phyloP scores from a whole-genome alignment of 345 rosid species.

The Punica granatum region DNA sequence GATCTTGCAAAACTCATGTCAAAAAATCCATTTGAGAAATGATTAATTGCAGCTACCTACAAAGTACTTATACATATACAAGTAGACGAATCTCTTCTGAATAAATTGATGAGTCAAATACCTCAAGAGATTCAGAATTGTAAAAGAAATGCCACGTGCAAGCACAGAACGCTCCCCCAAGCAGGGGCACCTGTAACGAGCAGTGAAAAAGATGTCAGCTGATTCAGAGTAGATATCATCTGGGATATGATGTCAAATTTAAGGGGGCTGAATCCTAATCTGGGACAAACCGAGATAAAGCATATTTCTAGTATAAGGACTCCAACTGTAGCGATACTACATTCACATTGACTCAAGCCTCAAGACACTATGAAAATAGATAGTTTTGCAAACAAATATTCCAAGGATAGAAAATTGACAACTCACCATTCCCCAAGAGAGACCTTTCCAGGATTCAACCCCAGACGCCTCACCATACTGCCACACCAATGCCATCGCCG shows the following conservation, averaged over 20 bases:
- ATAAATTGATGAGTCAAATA: slow-evolving; percentile 14
- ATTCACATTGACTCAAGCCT: too few species aligned
- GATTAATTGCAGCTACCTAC: background rate
- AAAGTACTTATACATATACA: background rate
- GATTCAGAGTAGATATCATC: background rate
- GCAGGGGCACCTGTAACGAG: slow-evolving; percentile 61
- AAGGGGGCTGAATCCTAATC: too few species aligned
- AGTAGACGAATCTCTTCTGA: background rate
- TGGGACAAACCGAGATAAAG: too few species aligned
- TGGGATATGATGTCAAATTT: too few species aligned
- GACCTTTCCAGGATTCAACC: slow-evolving; percentile 90
- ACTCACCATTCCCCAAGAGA: slow-evolving; percentile 95
- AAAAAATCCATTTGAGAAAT: background rate
- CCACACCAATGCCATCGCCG: slow-evolving; percentile 96
- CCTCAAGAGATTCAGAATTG: slow-evolving; percentile 90
- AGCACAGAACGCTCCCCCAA: slow-evolving; percentile 97
- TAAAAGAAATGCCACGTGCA: slow-evolving; percentile 99
- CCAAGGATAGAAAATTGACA: background rate
- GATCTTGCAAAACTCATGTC: background rate
- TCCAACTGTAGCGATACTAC: too few species aligned
- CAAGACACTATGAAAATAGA: background rate
- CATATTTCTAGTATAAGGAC: too few species aligned
- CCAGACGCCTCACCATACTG: slow-evolving; percentile 86
- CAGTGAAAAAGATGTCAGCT: background rate
- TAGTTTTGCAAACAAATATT: slow-evolving; percentile 1